phyloP scores from a whole-genome alignment of 768 basidiomycete species.

The Suillus fuscotomentosus region DNA sequence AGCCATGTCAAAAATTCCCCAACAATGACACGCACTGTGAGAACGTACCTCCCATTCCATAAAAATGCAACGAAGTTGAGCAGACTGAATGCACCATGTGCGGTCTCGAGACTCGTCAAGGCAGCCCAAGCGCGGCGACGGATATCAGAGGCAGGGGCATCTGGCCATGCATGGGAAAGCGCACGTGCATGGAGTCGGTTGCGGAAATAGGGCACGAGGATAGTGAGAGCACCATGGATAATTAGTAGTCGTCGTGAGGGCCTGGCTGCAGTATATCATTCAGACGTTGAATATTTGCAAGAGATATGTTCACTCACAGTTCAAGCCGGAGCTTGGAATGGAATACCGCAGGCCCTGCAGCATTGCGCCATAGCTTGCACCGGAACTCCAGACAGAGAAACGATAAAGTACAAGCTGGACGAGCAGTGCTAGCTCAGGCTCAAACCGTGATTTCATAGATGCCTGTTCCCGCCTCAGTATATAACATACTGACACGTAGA shows the following conservation, averaged over 20 bases:
- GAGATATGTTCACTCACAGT: constrained; percentile 19
- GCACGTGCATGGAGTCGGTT: constrained; percentile 72
- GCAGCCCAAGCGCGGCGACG: constrained; percentile 72
- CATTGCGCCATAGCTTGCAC: constrained; percentile 80
- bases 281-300: background rate
- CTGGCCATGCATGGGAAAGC: constrained; percentile 86
- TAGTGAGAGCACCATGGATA: constrained; percentile 68
- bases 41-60: constrained; percentile 77
- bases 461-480: constrained; percentile 40
- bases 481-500: constrained; percentile 1
- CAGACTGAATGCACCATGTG: constrained; percentile 60
- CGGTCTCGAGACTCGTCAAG: constrained; percentile 65
- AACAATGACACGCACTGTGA: constrained; percentile 1
- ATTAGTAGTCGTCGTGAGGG: constrained; percentile 61
- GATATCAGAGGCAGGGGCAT: constrained; percentile 77
- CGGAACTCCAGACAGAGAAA: constrained; percentile 77
- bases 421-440: constrained; percentile 71
- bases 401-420: constrained; percentile 76
- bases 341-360: constrained; percentile 75
- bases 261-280: constrained; percentile 50
- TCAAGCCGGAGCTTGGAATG: constrained; percentile 13
- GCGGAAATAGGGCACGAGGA: constrained; percentile 78
- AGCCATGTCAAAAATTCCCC: constrained; percentile 3
- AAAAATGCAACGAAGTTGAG: constrained; percentile 83
- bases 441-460: constrained; percentile 57